Evolutionary conservation across 805 yeast genomes (phyloP), one percentile per base, ranked within the genome.

Genomic region (Candida orba): DNA sequence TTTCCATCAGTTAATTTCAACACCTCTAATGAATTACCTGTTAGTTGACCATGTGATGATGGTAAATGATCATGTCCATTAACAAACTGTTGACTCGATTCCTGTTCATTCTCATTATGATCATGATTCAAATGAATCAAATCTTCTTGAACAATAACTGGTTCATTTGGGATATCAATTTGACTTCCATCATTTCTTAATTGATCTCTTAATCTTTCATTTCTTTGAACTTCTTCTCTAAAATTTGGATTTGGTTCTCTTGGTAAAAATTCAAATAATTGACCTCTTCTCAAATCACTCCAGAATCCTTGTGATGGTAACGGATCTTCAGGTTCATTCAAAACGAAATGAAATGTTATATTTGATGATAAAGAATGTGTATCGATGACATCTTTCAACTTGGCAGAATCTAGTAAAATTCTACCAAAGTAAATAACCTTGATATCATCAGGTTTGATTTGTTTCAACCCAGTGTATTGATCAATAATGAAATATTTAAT

Each of bases 181-280:
- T 29, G 38, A 12, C 23, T n/a, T 5, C 18, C 24, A 6, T 36
- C 45, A 12, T 42, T 42, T 39, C 49, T 50, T 29, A 53, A 39
- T 18, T 52, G 55, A 32, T 49, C 48, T 45, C 58, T 52, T 25
- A 56, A 31, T 36, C 58, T 42, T 29, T 51, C 47, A 43, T 50
- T 53, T 44, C 60, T 50, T 42, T 52, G 54, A 9, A 49, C 50
- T 38, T 58, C 60, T 8, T 45, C 48, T 23, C 51, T 50, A 36
- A 50, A 58, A 34, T 51, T 38, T 24, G 60, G 62, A 42, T 58
- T 57, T 31, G 63, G 60, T 32, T 53, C 58, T 42, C 56, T 52
- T 32, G 65, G 64, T 23, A 59, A 46, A 37, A 56, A 60, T 17
- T 60, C 65, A 50, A 61, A 59, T 4, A 56, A 40, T 8, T 44